Percentiles rank a stretch among this genome's conserved stretches.
Conservation (phyloP, 2,329 filamentous ascomycete species). For the Trichoderma harzianum region DNA sequence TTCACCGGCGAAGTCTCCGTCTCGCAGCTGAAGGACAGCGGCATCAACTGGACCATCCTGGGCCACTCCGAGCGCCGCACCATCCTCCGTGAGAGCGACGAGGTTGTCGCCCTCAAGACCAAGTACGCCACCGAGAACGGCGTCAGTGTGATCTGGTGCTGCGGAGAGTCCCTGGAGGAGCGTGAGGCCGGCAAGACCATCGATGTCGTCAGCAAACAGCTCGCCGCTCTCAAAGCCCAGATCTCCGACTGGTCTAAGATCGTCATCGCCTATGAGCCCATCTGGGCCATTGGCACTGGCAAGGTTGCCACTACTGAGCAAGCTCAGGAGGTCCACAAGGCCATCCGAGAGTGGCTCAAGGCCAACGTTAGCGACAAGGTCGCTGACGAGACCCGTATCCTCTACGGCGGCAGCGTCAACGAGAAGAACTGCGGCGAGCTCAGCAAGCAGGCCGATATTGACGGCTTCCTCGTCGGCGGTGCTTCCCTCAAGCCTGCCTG, state of each 20-base stretch:
- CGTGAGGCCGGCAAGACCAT: conserved; percentile 83
- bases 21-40: conserved; percentile 82
- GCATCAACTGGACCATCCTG: conserved; percentile 85
- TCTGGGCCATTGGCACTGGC: conserved; percentile 94
- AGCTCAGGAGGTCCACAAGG: conserved; percentile 90
- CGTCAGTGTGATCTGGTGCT: conserved; percentile 91
- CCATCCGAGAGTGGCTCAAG: conserved; percentile 85
- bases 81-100: conserved; percentile 81
- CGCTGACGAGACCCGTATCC: conserved; percentile 83
- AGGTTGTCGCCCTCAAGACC: conserved; percentile 87
- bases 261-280: conserved; percentile 97
- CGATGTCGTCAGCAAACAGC: conserved; percentile 78
- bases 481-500: conserved; percentile 95
- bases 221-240: conserved; percentile 74
- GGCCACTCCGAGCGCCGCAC: conserved; percentile 95
- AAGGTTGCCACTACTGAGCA: conserved; percentile 87
- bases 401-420: conserved; percentile 94
- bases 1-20: conserved; percentile 97
- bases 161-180: conserved; percentile 91
- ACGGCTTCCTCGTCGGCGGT: conserved; percentile 95
- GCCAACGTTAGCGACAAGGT: conserved; percentile 66
- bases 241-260: conserved; percentile 87
- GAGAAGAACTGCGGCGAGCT: conserved; percentile 98
- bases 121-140: conserved; percentile 87
- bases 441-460: conserved; percentile 88